Conservation (phyloP, 2,329 filamentous ascomycete species). For the Davidsoniella neocaledoniae region DNA sequence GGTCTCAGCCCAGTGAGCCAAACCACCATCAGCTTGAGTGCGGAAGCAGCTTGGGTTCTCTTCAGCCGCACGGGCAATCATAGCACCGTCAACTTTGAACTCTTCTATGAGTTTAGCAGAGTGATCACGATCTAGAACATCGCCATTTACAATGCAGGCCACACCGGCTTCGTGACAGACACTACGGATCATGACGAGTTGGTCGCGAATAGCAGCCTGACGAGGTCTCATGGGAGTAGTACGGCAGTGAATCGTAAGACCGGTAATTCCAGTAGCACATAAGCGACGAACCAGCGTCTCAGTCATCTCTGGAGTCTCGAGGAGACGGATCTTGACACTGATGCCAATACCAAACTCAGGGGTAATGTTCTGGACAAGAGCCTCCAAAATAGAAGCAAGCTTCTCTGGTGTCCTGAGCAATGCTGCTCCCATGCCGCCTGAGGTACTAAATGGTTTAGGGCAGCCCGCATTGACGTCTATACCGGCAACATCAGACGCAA, state of each 20-base stretch:
- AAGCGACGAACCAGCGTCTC: slow-evolving; percentile 61
- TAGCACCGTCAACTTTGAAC: slow-evolving; percentile 80
- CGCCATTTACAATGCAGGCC: slow-evolving; percentile 89
- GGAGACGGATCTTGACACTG: slow-evolving; percentile 86
- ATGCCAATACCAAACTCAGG: slow-evolving; percentile 75
- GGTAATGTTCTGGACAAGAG: slow-evolving; percentile 63
- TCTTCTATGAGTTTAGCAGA: slow-evolving; percentile 55
- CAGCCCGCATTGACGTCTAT: slow-evolving; percentile 98
- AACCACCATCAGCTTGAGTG: slow-evolving; percentile 47
- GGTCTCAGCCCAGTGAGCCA: slow-evolving; percentile 59
- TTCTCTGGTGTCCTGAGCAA: slow-evolving; percentile 72
- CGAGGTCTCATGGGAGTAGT: slow-evolving; percentile 90
- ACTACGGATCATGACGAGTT: slow-evolving; percentile 66
- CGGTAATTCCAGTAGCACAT: slow-evolving; percentile 76
- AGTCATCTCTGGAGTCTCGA: slow-evolving; percentile 62
- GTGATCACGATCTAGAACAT: slow-evolving; percentile 61
- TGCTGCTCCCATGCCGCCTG: slow-evolving; percentile 88
- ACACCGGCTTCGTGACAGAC: slow-evolving; percentile 75
- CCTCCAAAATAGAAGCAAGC: slow-evolving; percentile 66
- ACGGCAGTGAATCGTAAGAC: slow-evolving; percentile 84
- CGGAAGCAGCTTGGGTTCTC: slow-evolving; percentile 82
- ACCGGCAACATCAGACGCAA: slow-evolving; percentile 75
- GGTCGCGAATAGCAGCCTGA: slow-evolving; percentile 70
- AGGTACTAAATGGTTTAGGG: slow-evolving; percentile 89
- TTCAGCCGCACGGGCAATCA: slow-evolving; percentile 92